Base-by-base conservation (phyloP, 2,329 filamentous ascomycete genomes). In the Epichloe scottii region DNA sequence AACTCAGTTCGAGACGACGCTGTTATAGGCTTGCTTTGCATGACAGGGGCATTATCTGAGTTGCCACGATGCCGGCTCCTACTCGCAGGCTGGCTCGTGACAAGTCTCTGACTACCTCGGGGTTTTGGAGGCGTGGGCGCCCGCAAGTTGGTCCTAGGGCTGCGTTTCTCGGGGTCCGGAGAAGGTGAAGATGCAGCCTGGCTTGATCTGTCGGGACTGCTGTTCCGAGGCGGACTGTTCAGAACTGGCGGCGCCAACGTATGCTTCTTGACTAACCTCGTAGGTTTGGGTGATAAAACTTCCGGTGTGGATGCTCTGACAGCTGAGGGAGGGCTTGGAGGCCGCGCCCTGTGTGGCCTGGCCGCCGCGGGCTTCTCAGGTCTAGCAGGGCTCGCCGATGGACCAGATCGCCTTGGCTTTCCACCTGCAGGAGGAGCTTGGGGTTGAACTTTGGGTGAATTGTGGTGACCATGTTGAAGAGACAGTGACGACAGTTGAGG, bases 51-150 rank as follows among this genome's bases (percentile, higher is more conserved):
- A 11, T 39, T 30, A 37, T 49, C 50, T 23, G 54, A 56, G 42
- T 58, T 45, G n/a, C 53, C 53, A 26, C 51, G 46, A 23, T 49
- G 49, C 14, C 56, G 51, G 2, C 53, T 49, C 8, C 49, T 38
- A 37, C 37, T 38, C 6, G n/a, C 10, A 14, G 47, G n/a, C 17
- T 40, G 49, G 23, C 35, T 37, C n/a, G 35, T 37, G 3, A 26
- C 49, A 17, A 57, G 51, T 33, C 58, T 60, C 17, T 55, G 57
- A 33, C 59, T 58, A 2, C 62, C 63, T 2, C 66, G 58, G 10
- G 65, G 65, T 41, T 68, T 61, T 2, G 68, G 68, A 1, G 68
- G 68, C 15, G 66, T 65, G 1, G 71, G 69, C 14, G 69, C 62
- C 14, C 63, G 59, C 8, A 58, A 21, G 44, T 54, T 57, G 4